Evolutionary conservation across 129 eudicot genomes (phyloP), one percentile per base, ranked within the genome.

Genomic region (Artemisia argyi): DNA sequence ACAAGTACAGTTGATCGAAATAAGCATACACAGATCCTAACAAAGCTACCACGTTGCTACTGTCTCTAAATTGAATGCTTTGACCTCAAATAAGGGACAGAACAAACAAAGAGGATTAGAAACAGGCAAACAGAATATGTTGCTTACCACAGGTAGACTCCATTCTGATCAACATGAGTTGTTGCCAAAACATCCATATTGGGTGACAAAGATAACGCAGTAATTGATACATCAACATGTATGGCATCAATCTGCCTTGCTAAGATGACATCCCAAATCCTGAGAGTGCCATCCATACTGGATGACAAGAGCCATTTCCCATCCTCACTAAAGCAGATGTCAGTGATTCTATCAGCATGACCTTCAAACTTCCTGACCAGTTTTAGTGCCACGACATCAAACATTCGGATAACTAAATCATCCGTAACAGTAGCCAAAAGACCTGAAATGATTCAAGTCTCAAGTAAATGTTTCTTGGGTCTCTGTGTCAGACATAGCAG

Each of bases 141-240:
- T 28, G 42, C 87, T 82, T 80, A 87, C 94, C 99, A 95, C 42
- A 95, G 75, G 68, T 91, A 95, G 50, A 91, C 96, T 24, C 99
- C 99, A 73, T 95, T 95, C 65, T 91, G 97, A 59, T 86, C 97
- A 72, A 95, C 99, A 85, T 95, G 99, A 71, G 96, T 73, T 0
- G 99, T 95, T 46, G 99, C 99, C 71, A 95, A 76, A 74, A 95
- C 88, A 85, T 95, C 99, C 97, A 95, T 91, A 65, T 95, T 90
- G 4, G 99, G 97, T 5, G 99, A 95, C 76, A 95, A 61, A 59
- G 99, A 86, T 52, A 95, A 71, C 51, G 96, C 97, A 32, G 99
- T 86, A 3, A 95, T 83, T 68, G 96, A 73, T 39, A 91, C 90
- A 78, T 95, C 97, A 50, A 86, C 97, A 39, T 83, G 88, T 59